Base-by-base conservation (phyloP, 352 stramenopile genomes). In the Phytophthora idaei region DNA sequence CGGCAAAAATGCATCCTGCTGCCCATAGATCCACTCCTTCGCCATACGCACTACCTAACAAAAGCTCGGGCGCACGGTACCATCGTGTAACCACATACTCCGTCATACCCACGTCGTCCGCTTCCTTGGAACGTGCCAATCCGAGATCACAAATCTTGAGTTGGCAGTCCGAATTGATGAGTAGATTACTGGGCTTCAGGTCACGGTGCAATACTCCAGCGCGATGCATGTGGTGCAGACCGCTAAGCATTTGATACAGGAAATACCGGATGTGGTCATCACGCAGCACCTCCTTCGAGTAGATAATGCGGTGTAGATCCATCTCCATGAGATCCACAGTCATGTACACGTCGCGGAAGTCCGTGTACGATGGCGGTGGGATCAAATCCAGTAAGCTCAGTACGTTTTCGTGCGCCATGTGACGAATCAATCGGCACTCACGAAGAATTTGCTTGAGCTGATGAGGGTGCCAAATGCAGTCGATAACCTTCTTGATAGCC, bases 141-240 rank as follows among this genome's bases (percentile, higher is more conserved):
- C 96, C 96, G 45, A 99, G 91, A 67, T 99, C 96, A 76, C 96
- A 98, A 66, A 99, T 97, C 75, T 98, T 98, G 41, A 99, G 83
- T 69, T 98, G 83, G 54, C 96, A 99, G 67, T 99, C 98, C 15
- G 87, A 95, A 67, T 96, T 96, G 61, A 95, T 91, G 37, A 96
- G 87, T 67, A 96, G 49, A 41, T 96, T 96, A 60, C 87, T 94
- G 0, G 89, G 89, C 69, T 96, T 96, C 6, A 96, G 64, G 67
- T 96, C 89, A 39, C 89, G 87, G 67, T 96, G 89, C 48, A 96
- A 69, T 44, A 96, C 86, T 15, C 87, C 89, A 15, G 85, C 86
- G 28, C 81, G 87, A 69, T 96, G 89, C 89, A 96, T 96, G 76
- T 96, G 87, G 57, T 82, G 84, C 56, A 96, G 69, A 3, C 89